These are phyloP conservation scores for Gardenia jasminoides DNA, from an alignment of 257 asterid species.

Conservation along the genomic window DNA sequence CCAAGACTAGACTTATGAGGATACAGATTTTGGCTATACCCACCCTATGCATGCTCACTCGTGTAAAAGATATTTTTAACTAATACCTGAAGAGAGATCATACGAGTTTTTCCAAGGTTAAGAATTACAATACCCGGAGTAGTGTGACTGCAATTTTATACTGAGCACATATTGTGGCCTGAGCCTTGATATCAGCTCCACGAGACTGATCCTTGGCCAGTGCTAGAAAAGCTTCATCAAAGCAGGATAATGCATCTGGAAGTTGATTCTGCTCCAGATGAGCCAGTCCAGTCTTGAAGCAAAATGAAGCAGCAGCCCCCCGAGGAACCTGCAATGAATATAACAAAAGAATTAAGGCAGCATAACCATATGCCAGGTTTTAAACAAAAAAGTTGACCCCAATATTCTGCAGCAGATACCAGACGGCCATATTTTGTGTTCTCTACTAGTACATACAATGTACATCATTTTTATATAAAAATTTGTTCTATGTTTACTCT, in stretches of 20 bases:
- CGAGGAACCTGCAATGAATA: conserved; percentile 78
- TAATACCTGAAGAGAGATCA: not conserved
- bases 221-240: conserved; percentile 95
- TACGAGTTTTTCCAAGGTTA: not conserved
- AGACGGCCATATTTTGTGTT: not conserved
- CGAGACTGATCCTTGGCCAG: conserved; percentile 99
- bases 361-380: not conserved
- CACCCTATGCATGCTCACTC: not conserved
- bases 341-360: not conserved
- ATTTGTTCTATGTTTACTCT: too few relatives aligned
- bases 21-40: not conserved
- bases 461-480: too few relatives aligned
- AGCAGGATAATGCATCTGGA: conserved; percentile 97
- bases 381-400: not conserved
- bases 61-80: not conserved
- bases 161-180: conserved; percentile 99
- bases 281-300: conserved; percentile 94
- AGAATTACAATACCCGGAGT: conserved; percentile 60
- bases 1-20: not conserved
- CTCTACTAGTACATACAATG: not conserved
- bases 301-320: conserved; percentile 91
- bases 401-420: not conserved
- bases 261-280: conserved; percentile 99
- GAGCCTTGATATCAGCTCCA: conserved; percentile 98
- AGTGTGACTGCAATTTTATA: conserved; percentile 98